These are phyloP conservation scores for Hyphodiscus sp. DNA, from an alignment of 2,329 filamentous ascomycete genomes.

Conservation along the genomic window DNA sequence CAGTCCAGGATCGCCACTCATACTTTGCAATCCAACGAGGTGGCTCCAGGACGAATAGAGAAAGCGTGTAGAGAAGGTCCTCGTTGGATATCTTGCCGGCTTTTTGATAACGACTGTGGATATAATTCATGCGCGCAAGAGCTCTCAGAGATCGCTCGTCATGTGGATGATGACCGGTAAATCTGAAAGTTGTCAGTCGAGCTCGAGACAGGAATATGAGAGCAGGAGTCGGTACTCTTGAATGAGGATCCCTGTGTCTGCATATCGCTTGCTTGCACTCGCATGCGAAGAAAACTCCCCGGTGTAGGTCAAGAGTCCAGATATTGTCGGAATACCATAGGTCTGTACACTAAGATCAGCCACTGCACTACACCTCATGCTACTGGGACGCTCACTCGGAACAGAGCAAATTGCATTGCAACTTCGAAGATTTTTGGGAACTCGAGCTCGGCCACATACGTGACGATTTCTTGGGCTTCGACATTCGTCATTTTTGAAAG, in stretches of 20 bases:
- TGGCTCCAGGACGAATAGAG: slow-evolving; percentile 61
- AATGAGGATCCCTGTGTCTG: slow-evolving; percentile 22
- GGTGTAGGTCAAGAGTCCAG: slow-evolving; percentile 41
- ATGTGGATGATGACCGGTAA: slow-evolving; percentile 15
- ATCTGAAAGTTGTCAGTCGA: slow-evolving; percentile 3
- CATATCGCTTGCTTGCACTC: slow-evolving; percentile 39
- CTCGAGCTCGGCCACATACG: slow-evolving; percentile 41
- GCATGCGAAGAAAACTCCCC: slow-evolving; percentile 39
- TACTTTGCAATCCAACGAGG: slow-evolving; percentile 54
- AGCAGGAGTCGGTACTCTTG: slow-evolving; percentile 5
- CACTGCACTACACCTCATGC: background rate
- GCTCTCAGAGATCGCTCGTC: slow-evolving; percentile 39
- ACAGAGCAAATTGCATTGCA: slow-evolving; percentile 51
- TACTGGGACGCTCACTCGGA: slow-evolving; percentile 37
- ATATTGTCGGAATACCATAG: slow-evolving; percentile 51
- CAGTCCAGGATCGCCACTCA: slow-evolving; percentile 64
- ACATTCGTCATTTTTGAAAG: slow-evolving; percentile 46
- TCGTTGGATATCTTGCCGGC: slow-evolving; percentile 53
- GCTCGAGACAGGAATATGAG: background rate
- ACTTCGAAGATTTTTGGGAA: slow-evolving; percentile 48
- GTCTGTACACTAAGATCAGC: slow-evolving; percentile 31
- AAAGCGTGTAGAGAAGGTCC: slow-evolving; percentile 60
- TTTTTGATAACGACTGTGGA: slow-evolving; percentile 51
- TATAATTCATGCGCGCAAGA: slow-evolving; percentile 57
- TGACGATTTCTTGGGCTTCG: slow-evolving; percentile 45